Conservation (phyloP, 1,284 basidiomycete species). For the Austropuccinia psidii region DNA sequence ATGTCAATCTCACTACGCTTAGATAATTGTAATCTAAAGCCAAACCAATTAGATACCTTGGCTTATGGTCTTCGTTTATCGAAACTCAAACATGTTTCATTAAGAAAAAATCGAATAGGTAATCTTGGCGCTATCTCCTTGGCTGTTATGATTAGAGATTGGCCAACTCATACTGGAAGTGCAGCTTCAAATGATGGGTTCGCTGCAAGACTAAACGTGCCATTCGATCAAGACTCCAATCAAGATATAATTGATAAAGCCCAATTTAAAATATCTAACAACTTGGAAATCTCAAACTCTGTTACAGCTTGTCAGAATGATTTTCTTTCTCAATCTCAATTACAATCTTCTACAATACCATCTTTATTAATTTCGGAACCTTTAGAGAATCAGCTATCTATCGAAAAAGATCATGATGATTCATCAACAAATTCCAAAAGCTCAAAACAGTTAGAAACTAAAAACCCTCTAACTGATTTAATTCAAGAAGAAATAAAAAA, state of each 20-base stretch:
- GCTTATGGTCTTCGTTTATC: slow-evolving; percentile 74
- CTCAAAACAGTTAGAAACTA: not conserved
- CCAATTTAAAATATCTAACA: too few relatives aligned
- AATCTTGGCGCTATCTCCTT: slow-evolving; percentile 74
- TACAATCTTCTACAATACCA: not conserved
- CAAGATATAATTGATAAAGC: not conserved
- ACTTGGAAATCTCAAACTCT: slow-evolving; percentile 19
- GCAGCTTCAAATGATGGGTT: slow-evolving; percentile 44
- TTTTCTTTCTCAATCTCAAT: not conserved
- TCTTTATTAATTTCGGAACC: not conserved
- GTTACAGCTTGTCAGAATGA: slow-evolving; percentile 24
- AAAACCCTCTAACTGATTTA: not conserved
- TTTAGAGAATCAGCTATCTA: not conserved
- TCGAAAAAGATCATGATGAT: too few relatives aligned
- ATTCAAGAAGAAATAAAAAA: slow-evolving; percentile 24
- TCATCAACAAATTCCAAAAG: too few relatives aligned
- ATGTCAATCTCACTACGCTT: slow-evolving; percentile 22
- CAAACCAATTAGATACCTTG: slow-evolving; percentile 6
- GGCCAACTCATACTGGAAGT: slow-evolving; percentile 74
- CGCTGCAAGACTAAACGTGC: slow-evolving; percentile 35
- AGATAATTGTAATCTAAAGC: slow-evolving; percentile 11
- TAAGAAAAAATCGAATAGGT: slow-evolving; percentile 75
- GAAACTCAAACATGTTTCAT: slow-evolving; percentile 71
- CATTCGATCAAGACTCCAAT: not conserved
- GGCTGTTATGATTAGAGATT: slow-evolving; percentile 91